Conservation (phyloP, 768 basidiomycete species). For the Filobasidium wieringae region DNA sequence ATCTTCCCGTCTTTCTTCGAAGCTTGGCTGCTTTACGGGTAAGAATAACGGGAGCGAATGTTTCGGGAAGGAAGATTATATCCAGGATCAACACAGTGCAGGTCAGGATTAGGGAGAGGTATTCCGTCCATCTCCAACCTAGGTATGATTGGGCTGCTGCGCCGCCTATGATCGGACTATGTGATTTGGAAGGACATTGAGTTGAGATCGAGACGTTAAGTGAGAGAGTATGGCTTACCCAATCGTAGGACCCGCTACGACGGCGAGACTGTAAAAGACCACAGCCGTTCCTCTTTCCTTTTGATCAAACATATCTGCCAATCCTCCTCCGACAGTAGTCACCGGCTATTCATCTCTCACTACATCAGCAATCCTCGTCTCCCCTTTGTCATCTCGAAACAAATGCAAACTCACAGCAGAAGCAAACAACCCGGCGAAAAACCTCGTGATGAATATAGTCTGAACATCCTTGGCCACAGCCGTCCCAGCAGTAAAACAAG, state of each 20-base stretch:
- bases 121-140: constrained; percentile 40
- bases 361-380: neutral
- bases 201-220: too few species aligned
- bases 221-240: constrained; percentile 4
- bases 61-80: constrained; percentile 35
- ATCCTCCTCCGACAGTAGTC: constrained; percentile 23
- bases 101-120: constrained; percentile 34
- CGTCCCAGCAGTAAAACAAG: constrained; percentile 36
- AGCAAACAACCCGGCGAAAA: constrained; percentile 25
- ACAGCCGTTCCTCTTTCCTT: constrained; percentile 25
- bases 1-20: constrained; percentile 27
- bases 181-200: neutral
- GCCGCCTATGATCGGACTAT: constrained; percentile 31
- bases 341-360: too few species aligned
- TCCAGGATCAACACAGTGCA: constrained; percentile 23
- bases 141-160: constrained; percentile 29
- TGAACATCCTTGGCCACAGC: constrained; percentile 37
- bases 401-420: constrained; percentile 11
- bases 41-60: constrained; percentile 34
- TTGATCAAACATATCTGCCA: constrained; percentile 28
- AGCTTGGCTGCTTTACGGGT: constrained; percentile 32
- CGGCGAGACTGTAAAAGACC: constrained; percentile 37
- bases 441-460: constrained; percentile 38
- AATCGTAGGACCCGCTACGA: constrained; percentile 31
- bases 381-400: neutral